These are phyloP conservation scores for Lycium barbarum DNA, from an alignment of 257 asterid genomes.

Conservation along the genomic window DNA sequence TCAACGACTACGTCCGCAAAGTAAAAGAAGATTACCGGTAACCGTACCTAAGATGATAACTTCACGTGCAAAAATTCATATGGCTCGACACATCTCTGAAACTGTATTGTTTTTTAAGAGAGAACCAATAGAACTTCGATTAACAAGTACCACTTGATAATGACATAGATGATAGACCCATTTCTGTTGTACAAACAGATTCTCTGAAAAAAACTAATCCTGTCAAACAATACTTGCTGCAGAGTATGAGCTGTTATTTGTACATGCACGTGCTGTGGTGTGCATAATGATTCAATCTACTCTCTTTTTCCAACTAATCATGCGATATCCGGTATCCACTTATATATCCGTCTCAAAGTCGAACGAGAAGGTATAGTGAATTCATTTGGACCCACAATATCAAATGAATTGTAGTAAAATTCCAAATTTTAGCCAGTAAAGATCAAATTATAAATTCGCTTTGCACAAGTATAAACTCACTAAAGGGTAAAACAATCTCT, in stretches of 20 bases:
- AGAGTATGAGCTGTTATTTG: conserved; percentile 1
- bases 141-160: neutral
- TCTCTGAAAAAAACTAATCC: neutral
- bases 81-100: neutral
- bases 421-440: too few relatives aligned
- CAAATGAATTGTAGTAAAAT: too few relatives aligned
- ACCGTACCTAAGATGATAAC: too few relatives aligned
- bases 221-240: neutral
- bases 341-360: too few relatives aligned
- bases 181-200: neutral
- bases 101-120: neutral
- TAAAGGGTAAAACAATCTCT: neutral
- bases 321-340: neutral
- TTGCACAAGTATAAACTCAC: neutral
- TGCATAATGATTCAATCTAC: neutral
- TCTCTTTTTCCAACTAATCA: neutral
- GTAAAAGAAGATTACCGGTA: neutral
- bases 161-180: neutral
- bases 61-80: neutral
- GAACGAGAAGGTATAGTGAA: too few relatives aligned
- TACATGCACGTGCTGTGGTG: neutral
- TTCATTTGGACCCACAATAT: too few relatives aligned
- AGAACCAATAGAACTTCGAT: neutral
- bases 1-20: neutral
- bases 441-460: too few relatives aligned